Evolutionary conservation across 805 yeast genomes (phyloP).

Genomic region (Metschnikowia noctiluminum): DNA sequence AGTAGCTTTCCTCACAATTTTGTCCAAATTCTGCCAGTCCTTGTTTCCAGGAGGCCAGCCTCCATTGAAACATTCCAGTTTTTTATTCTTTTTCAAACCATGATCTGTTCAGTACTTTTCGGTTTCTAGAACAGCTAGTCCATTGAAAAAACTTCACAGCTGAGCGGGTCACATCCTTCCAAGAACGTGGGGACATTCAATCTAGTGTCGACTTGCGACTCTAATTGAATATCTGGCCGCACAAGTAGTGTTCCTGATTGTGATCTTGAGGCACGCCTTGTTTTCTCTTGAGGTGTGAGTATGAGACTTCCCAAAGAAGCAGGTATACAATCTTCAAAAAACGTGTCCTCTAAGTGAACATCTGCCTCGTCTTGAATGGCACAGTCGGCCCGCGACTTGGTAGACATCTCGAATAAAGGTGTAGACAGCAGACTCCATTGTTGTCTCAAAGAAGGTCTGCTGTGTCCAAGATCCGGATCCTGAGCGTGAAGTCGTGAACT

Average conservation of each 20-base stretch:
- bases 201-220: neutral
- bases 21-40: neutral
- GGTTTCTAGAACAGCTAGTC: slow-evolving; percentile 2
- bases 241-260: slow-evolving; percentile 41
- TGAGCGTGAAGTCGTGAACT: neutral
- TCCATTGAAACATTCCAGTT: no score
- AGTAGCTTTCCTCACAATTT: no score
- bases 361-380: slow-evolving; percentile 34
- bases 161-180: neutral
- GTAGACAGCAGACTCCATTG: slow-evolving; percentile 7
- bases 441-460: neutral
- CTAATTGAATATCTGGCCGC: slow-evolving; percentile 6
- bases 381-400: slow-evolving; percentile 11
- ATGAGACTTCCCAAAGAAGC: slow-evolving; percentile 70
- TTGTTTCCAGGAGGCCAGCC: neutral
- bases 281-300: slow-evolving; percentile 74
- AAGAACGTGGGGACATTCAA: neutral
- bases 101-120: neutral
- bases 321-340: slow-evolving; percentile 79
- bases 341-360: slow-evolving; percentile 25
- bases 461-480: neutral
- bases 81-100: no score
- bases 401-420: slow-evolving; percentile 3
- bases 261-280: slow-evolving; percentile 63
- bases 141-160: slow-evolving; percentile 4